A percentile compares a stretch with the other conserved stretches of the same genome.
phyloP scores from a whole-genome alignment of 495 filamentous ascomycete genomes.

The Collariella sp. region DNA sequence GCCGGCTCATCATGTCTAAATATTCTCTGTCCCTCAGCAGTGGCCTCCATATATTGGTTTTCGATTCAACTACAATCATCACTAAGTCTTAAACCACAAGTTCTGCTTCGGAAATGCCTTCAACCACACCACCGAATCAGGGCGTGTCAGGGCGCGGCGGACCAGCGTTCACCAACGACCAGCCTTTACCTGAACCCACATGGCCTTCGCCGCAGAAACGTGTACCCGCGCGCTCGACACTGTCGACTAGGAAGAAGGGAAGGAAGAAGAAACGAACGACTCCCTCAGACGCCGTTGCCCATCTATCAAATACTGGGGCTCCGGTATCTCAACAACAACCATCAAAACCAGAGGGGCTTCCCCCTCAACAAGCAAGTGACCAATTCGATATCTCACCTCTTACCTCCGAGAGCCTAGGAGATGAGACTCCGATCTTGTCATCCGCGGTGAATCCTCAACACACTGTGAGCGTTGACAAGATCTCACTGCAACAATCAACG shows the following conservation, averaged over 20 bases:
- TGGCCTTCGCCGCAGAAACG: constrained; percentile 1
- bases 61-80: too few relatives aligned
- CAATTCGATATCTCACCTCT: not conserved
- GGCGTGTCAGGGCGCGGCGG: not conserved
- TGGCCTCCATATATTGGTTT: too few relatives aligned
- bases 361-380: not conserved
- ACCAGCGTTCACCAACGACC: not conserved
- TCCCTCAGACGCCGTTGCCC: not conserved
- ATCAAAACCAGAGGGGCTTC: not conserved
- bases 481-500: not conserved
- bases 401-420: not conserved
- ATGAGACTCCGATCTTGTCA: not conserved
- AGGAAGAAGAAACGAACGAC: not conserved
- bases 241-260: not conserved
- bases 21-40: too few relatives aligned
- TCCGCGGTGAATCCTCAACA: not conserved
- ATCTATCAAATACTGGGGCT: not conserved
- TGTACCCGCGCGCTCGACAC: not conserved
- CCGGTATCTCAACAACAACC: not conserved
- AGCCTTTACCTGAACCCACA: not conserved
- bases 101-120: not conserved
- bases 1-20: not conserved
- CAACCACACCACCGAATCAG: not conserved
- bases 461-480: not conserved
- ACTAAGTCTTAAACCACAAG: not conserved